Evolutionary conservation across 2,329 filamentous ascomycete species (phyloP).

Genomic region (Aspergillus unguis): DNA sequence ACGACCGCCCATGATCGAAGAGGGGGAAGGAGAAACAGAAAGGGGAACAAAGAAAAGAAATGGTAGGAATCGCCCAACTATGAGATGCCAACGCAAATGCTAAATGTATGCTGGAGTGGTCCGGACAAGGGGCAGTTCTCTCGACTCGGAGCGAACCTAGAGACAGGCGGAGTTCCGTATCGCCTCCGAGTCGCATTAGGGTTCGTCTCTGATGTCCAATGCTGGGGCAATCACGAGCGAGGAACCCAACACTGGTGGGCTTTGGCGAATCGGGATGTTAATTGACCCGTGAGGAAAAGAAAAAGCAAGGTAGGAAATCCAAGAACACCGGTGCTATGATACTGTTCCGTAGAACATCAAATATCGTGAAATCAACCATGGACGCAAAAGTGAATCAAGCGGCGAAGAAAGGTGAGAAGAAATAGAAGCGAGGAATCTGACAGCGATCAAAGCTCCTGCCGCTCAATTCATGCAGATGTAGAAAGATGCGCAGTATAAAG

Average conservation of each 20-base stretch:
- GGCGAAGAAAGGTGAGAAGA: conserved; percentile 7
- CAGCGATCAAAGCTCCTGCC: conserved; percentile 14
- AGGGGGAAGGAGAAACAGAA: conserved; percentile 1
- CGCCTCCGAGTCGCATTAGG: background rate
- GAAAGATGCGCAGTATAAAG: background rate
- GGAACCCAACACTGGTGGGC: background rate
- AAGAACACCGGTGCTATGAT: conserved; percentile 22
- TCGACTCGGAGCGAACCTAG: background rate
- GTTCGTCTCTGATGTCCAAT: background rate
- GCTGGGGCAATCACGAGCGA: background rate
- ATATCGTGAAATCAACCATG: conserved; percentile 15
- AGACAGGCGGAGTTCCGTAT: background rate
- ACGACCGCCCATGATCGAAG: conserved; percentile 4
- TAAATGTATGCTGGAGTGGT: background rate
- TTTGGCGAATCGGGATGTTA: background rate
- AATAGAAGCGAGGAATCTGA: conserved; percentile 11
- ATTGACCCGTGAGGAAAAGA: background rate
- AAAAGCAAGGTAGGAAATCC: conserved; percentile 14
- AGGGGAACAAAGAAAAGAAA: background rate
- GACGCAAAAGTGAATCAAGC: conserved; percentile 17
- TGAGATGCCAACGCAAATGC: conserved; percentile 11
- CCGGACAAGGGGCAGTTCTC: background rate
- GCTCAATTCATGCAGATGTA: conserved; percentile 3
- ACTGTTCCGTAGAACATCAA: conserved; percentile 17
- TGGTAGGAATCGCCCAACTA: background rate